phyloP scores from a whole-genome alignment of 2,329 filamentous ascomycete species.

The Ilyonectria robusta region DNA sequence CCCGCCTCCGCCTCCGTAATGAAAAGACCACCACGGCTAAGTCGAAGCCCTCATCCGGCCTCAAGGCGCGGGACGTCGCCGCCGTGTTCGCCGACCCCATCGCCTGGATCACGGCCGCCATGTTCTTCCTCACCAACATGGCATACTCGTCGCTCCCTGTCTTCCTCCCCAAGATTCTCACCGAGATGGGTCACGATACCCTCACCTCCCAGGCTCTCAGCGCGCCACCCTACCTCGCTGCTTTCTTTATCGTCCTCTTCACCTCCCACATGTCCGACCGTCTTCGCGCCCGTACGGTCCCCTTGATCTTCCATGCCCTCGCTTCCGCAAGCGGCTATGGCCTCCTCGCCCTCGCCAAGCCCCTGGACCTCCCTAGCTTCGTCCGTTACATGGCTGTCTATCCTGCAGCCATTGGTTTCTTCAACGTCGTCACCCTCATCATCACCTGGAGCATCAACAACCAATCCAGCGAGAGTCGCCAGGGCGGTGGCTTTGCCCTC shows the following conservation, averaged over 20 bases:
- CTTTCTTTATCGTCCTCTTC: constrained; percentile 79
- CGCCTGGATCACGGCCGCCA: constrained; percentile 79
- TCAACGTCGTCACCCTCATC: constrained; percentile 85
- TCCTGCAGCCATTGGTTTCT: constrained; percentile 85
- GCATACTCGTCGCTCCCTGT: constrained; percentile 90
- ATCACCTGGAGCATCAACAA: constrained; percentile 94
- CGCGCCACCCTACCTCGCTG: constrained; percentile 84
- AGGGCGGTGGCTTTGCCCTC: constrained; percentile 83
- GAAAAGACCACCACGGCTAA: constrained; percentile 54
- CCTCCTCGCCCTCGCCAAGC: constrained; percentile 72
- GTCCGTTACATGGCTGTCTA: constrained; percentile 82
- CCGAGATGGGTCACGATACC: constrained; percentile 80
- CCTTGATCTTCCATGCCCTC: constrained; percentile 78
- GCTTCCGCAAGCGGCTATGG: constrained; percentile 74
- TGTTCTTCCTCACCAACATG: constrained; percentile 91
- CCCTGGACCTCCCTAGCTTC: constrained; percentile 58
- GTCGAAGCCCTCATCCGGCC: constrained; percentile 49
- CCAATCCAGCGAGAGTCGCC: constrained; percentile 76
- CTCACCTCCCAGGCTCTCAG: constrained; percentile 82
- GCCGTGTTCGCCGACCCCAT: constrained; percentile 56
- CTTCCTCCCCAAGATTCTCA: constrained; percentile 86
- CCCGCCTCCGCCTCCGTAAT: constrained; percentile 74
- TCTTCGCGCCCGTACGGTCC: constrained; percentile 71
- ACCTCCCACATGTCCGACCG: constrained; percentile 83
- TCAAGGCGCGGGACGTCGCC: constrained; percentile 70